phyloP scores from a whole-genome alignment of 805 yeast genomes.

The Sugiyamaella floridensis region DNA sequence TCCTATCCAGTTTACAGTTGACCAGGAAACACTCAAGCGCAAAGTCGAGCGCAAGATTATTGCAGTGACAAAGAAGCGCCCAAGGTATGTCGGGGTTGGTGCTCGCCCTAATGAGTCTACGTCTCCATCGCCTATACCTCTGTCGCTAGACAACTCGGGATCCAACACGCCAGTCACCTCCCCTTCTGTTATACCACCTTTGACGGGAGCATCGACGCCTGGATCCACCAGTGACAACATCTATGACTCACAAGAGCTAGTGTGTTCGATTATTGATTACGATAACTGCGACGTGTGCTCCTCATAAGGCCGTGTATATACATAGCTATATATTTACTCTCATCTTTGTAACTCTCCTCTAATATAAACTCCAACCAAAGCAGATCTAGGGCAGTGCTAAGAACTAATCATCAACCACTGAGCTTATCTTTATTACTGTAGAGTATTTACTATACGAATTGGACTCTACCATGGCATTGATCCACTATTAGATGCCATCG shows the following conservation, averaged over 20 bases:
- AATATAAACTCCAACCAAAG: neutral
- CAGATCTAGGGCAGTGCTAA: too few species aligned
- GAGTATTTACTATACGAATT: neutral
- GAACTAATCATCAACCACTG: neutral
- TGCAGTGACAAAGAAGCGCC: neutral
- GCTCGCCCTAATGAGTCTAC: neutral
- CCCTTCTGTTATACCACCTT: neutral
- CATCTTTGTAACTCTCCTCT: neutral
- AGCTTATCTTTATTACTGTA: neutral
- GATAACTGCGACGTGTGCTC: neutral
- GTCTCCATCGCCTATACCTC: neutral
- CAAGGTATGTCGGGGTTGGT: neutral
- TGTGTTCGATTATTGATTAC: neutral
- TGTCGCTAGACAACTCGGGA: neutral
- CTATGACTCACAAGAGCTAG: neutral
- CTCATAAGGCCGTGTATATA: neutral
- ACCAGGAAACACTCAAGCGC: conserved; percentile 28
- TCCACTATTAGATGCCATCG: too few species aligned
- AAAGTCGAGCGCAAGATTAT: neutral
- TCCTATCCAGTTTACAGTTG: conserved; percentile 83
- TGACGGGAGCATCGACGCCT: neutral
- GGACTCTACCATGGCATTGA: too few species aligned
- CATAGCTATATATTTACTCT: neutral
- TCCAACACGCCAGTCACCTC: neutral
- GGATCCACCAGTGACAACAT: neutral